A percentile compares a stretch with the other conserved stretches of the same genome.
phyloP scores from a whole-genome alignment of 257 asterid species.

The Haberlea rhodopensis region DNA sequence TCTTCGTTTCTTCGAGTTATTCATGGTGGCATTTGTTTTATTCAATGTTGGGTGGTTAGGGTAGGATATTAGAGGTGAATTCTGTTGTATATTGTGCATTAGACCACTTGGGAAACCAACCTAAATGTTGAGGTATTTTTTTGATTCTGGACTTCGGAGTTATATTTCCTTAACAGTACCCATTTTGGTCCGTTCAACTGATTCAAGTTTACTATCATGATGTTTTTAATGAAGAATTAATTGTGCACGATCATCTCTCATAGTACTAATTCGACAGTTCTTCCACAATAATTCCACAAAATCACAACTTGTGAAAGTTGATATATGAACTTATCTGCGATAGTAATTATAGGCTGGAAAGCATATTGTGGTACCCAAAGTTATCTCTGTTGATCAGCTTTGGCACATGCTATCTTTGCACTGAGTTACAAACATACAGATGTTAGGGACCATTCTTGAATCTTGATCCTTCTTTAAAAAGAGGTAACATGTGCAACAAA shows the following conservation, averaged over 20 bases:
- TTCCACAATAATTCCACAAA: not conserved
- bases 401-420: too few species aligned
- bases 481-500: not conserved
- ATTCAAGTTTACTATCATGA: not conserved
- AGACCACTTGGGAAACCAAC: not conserved
- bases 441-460: not conserved
- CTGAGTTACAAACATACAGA: too few species aligned
- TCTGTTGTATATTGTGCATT: conserved; percentile 21
- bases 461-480: too few species aligned
- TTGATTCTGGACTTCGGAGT: not conserved
- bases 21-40: not conserved
- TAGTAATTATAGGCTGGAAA: too few species aligned
- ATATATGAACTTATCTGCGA: too few species aligned
- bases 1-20: not conserved
- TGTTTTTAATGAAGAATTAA: not conserved
- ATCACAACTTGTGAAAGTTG: too few species aligned
- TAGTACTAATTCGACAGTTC: too few species aligned
- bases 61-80: conserved; percentile 7
- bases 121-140: not conserved
- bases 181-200: not conserved
- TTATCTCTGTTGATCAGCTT: not conserved
- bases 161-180: not conserved
- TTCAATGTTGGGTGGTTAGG: not conserved
- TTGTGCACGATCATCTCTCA: too few species aligned
- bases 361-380: too few species aligned